These are phyloP conservation scores for Aspergillus sparsus DNA, from an alignment of 495 filamentous ascomycete genomes.

Conservation along the genomic window DNA sequence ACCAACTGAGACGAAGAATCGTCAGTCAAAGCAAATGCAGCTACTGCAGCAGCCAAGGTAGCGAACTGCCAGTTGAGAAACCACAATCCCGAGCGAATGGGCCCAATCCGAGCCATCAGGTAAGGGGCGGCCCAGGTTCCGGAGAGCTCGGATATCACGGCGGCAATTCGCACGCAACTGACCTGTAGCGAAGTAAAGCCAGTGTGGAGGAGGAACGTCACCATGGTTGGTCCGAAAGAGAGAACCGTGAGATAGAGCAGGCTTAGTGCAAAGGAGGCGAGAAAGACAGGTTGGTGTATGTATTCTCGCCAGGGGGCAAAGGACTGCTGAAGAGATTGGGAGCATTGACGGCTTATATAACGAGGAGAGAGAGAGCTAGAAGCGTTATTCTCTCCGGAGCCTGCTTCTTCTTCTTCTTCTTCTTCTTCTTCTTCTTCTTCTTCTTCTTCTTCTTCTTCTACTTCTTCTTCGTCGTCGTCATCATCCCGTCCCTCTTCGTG, in stretches of 20 bases:
- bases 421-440: slow-evolving; percentile 16
- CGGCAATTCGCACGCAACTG: slow-evolving; percentile 53
- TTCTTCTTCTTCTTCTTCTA: slow-evolving; percentile 13
- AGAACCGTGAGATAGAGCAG: slow-evolving; percentile 63
- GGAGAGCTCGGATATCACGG: slow-evolving; percentile 52
- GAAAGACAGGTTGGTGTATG: slow-evolving; percentile 43
- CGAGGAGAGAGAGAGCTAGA: background rate
- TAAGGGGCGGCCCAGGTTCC: slow-evolving; percentile 51
- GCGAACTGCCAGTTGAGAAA: slow-evolving; percentile 62
- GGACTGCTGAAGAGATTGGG: slow-evolving; percentile 16
- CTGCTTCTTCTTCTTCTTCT: slow-evolving; percentile 8
- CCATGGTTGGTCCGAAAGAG: slow-evolving; percentile 59
- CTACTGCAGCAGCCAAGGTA: slow-evolving; percentile 46
- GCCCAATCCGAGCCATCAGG: slow-evolving; percentile 57
- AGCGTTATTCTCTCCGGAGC: background rate
- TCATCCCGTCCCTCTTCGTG: background rate
- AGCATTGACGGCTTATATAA: background rate
- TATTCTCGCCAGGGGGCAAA: slow-evolving; percentile 42
- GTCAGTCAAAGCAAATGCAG: slow-evolving; percentile 42
- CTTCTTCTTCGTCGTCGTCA: slow-evolving; percentile 1
- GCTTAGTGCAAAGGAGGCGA: slow-evolving; percentile 55
- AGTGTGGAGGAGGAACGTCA: slow-evolving; percentile 58
- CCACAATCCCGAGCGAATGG: slow-evolving; percentile 63
- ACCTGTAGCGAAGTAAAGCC: slow-evolving; percentile 56
- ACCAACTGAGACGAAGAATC: slow-evolving; percentile 31